These are phyloP conservation scores for Citrus glauca DNA, from an alignment of 345 rosid genomes.

Conservation along the genomic window DNA sequence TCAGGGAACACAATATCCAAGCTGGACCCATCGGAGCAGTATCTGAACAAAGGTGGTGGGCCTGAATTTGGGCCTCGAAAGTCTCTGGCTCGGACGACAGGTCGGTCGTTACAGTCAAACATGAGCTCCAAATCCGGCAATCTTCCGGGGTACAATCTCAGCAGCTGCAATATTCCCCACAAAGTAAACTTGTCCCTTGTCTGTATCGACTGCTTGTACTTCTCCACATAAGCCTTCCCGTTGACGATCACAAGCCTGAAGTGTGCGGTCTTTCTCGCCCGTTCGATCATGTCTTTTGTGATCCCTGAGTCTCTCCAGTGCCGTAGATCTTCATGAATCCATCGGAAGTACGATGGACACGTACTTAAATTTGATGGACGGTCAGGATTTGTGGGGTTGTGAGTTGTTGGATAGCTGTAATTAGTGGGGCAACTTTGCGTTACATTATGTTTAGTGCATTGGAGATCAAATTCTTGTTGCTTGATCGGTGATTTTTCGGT, in stretches of 20 bases:
- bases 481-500: neutral
- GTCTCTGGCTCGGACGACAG: constrained; percentile 34
- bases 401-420: constrained; percentile 31
- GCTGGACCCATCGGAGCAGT: constrained; percentile 45
- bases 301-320: constrained; percentile 64
- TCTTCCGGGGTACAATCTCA: constrained; percentile 62
- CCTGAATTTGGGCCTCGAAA: constrained; percentile 27
- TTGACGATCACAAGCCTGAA: constrained; percentile 51
- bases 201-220: constrained; percentile 41
- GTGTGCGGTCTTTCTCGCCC: constrained; percentile 48
- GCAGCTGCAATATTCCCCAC: constrained; percentile 77
- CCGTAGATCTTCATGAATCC: constrained; percentile 79
- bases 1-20: constrained; percentile 76
- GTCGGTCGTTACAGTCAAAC: constrained; percentile 58
- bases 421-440: constrained; percentile 24
- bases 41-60: constrained; percentile 65
- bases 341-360: constrained; percentile 64
- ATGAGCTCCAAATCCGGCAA: constrained; percentile 72
- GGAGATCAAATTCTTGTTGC: constrained; percentile 4
- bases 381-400: constrained; percentile 17
- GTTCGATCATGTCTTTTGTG: constrained; percentile 50
- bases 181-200: constrained; percentile 51
- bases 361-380: constrained; percentile 14
- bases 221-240: constrained; percentile 58
- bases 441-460: neutral